phyloP scores from a whole-genome alignment of 371 early-diverging fungal genomes.

The Mucor piriformis region DNA sequence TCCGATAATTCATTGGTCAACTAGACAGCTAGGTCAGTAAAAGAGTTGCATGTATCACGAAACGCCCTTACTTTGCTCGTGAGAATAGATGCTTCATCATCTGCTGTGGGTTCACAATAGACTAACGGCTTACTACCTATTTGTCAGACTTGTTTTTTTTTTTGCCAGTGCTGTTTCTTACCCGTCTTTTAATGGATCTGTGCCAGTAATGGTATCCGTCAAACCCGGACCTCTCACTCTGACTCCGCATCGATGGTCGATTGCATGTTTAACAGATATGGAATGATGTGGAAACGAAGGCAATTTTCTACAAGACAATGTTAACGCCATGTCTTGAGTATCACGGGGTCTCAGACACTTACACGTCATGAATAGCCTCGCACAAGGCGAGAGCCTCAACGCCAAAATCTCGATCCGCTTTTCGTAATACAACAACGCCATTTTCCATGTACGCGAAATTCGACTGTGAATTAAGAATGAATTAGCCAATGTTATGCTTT shows the following conservation, averaged over 20 bases:
- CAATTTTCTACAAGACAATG: constrained; percentile 25
- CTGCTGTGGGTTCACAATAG: constrained; percentile 39
- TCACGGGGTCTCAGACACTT: background rate
- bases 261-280: constrained; percentile 47
- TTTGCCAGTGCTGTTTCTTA: constrained; percentile 14
- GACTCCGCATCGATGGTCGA: constrained; percentile 53
- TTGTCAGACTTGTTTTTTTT: background rate
- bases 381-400: constrained; percentile 48
- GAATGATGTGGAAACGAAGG: constrained; percentile 50
- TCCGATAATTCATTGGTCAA: constrained; percentile 51
- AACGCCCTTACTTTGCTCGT: constrained; percentile 42
- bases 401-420: constrained; percentile 60
- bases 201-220: constrained; percentile 54
- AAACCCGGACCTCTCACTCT: constrained; percentile 53
- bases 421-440: constrained; percentile 43
- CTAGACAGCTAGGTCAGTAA: constrained; percentile 12
- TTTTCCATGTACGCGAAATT: constrained; percentile 56
- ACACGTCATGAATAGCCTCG: constrained; percentile 47
- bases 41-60: too few species aligned
- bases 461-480: constrained; percentile 25
- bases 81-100: constrained; percentile 38
- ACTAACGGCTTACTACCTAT: constrained; percentile 36
- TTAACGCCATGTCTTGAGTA: background rate
- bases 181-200: constrained; percentile 60
- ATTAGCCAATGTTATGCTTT: background rate